Base-by-base conservation (phyloP, 1,284 basidiomycete species). In the Macrocystidia cucumis region DNA sequence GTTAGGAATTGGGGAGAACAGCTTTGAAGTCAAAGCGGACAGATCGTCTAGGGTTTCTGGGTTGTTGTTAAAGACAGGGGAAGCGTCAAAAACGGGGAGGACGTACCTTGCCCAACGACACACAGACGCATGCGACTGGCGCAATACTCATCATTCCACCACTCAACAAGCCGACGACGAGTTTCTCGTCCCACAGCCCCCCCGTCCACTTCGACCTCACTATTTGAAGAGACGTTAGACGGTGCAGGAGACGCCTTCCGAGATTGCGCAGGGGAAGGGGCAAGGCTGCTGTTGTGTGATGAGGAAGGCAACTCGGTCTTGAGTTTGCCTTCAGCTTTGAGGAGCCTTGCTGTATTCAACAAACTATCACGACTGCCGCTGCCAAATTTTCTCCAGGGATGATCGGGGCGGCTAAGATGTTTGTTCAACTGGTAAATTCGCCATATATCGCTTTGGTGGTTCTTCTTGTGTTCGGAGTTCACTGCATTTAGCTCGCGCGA, bases 401-500 rank as follows among this genome's bases (percentile, higher is more conserved):
- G 95, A 1, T 81, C 81, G 1, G 70, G 68, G 45, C 76, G 80
- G 37, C 78, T 85, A 26, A 97, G 74, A 45, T 83, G 76, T 62
- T 99, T 98, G 61, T 91, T 92, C 17, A 98, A 66, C 61, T 99
- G 96, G 63, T 89, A 98, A 38, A 93, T 80, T n/a, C 96, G 78
- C 92, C 93, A 98, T 52, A 85, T 66, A 57, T 98, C 95, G n/a
- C 68, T 69, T 60, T 98, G 95, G 34, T 91, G 74, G 55, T 98
- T 98, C 69, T 98, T 98, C 69, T 91, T 92, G 72, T 98, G 88
- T 56, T 99, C 96, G 1, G 92, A 97, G 56, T 98, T 87, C 23
- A 99, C 96, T 1, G 96, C 96, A 47, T 93, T 92, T 46, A 98
- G 78, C 62, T 99, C 96, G 30, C 96, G 78, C 35, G 86, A 78